These are phyloP conservation scores for Mortierella sp. DNA, from an alignment of 371 early-diverging fungal species.

Conservation along the genomic window DNA sequence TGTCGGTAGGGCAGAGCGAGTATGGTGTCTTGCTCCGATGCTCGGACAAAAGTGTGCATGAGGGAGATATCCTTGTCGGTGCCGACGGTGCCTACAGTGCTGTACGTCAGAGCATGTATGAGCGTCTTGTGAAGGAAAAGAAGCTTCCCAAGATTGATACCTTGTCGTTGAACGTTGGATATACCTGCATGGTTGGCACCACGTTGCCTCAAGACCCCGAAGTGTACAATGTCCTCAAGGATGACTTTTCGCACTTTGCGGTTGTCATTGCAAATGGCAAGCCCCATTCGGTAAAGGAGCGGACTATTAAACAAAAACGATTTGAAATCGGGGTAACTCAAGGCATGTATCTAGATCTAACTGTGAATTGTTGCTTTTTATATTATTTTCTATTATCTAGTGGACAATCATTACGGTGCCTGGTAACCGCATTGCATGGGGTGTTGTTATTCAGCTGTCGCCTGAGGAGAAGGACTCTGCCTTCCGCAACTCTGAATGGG, in stretches of 20 bases:
- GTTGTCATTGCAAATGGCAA: constrained; percentile 19
- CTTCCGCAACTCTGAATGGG: constrained; percentile 43
- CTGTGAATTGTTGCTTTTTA: neutral
- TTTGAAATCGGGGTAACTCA: no score
- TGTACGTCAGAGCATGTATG: constrained; percentile 34
- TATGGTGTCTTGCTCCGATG: constrained; percentile 28
- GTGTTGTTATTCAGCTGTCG: constrained; percentile 19
- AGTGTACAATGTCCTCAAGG: constrained; percentile 27
- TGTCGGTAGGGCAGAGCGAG: constrained; percentile 19
- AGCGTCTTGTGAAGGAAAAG: constrained; percentile 9
- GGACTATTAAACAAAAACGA: neutral
- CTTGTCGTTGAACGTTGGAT: constrained; percentile 14
- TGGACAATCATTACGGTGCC: constrained; percentile 25
- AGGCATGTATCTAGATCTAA: neutral
- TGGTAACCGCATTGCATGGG: constrained; percentile 24
- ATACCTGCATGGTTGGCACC: constrained; percentile 26
- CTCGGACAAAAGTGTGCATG: constrained; percentile 20
- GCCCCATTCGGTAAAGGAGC: constrained; percentile 14
- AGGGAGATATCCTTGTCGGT: constrained; percentile 41
- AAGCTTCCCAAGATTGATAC: constrained; percentile 20
- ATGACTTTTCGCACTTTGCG: constrained; percentile 13
- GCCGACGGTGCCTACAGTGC: constrained; percentile 45
- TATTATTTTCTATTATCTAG: neutral
- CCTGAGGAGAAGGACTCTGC: constrained; percentile 11
- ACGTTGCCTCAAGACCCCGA: constrained; percentile 27